Evolutionary conservation across 495 filamentous ascomycete genomes (phyloP).

Genomic region (Evernia prunastri): DNA sequence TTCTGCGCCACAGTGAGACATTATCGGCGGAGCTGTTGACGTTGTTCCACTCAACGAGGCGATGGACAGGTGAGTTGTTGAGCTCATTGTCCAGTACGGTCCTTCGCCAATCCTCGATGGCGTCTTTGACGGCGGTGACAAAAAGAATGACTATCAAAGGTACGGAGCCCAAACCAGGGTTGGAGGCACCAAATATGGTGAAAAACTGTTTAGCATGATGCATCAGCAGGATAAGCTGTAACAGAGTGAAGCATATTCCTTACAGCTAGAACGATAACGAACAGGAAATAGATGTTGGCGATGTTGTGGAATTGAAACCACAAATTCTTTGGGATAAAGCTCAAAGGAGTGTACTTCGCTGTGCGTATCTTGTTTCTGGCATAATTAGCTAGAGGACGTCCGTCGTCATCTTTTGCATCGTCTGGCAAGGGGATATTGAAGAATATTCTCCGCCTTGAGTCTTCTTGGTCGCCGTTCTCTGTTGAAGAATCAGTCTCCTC

Average conservation of each 20-base stretch:
- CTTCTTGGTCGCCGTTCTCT: constrained; percentile 32
- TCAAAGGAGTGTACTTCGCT: constrained; percentile 91
- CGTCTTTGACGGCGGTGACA: constrained; percentile 89
- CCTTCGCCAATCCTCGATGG: constrained; percentile 94
- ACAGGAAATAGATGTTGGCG: constrained; percentile 96
- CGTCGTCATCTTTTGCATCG: constrained; percentile 76
- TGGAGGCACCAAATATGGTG: constrained; percentile 86
- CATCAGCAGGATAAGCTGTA: constrained; percentile 18
- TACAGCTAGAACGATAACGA: constrained; percentile 90
- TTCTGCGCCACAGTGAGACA: constrained; percentile 74
- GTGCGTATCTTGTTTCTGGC: constrained; percentile 95
- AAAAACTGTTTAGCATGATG: constrained; percentile 63
- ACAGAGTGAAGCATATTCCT: constrained; percentile 32
- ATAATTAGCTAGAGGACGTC: constrained; percentile 61
- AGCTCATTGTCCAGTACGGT: constrained; percentile 88
- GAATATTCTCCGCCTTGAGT: constrained; percentile 53
- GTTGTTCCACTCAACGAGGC: constrained; percentile 81
- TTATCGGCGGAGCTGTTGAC: constrained; percentile 88
- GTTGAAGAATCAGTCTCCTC: constrained; percentile 41
- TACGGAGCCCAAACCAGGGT: constrained; percentile 83
- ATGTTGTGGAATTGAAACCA: constrained; percentile 98
- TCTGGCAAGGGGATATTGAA: constrained; percentile 81
- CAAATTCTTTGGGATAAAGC: constrained; percentile 95
- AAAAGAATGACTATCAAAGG: constrained; percentile 92
- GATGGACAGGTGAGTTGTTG: constrained; percentile 93